phyloP scores from a whole-genome alignment of 208 protist genomes.

The Trypanosoma grayi region DNA sequence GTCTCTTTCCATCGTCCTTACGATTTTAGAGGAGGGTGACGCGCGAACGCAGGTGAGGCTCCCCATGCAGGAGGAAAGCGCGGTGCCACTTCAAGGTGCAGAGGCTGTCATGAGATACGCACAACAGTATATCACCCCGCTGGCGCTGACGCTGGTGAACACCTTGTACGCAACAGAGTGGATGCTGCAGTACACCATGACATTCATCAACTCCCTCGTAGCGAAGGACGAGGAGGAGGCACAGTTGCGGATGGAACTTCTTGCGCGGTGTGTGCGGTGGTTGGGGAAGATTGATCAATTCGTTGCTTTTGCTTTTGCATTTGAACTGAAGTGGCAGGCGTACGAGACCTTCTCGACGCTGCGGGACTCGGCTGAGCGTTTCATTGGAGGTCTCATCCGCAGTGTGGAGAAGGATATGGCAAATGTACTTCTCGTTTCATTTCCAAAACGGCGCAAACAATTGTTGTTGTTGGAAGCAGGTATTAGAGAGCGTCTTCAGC shows the following conservation, averaged over 20 bases:
- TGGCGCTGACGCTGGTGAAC: constrained; percentile 38
- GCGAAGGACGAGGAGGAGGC: constrained; percentile 54
- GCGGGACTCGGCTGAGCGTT: constrained; percentile 36
- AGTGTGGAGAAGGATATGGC: constrained; percentile 50
- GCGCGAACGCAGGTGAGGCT: constrained; percentile 36
- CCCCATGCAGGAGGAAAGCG: constrained; percentile 30
- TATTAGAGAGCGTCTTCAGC: constrained; percentile 55
- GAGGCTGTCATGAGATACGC: constrained; percentile 61
- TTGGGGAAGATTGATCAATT: constrained; percentile 72
- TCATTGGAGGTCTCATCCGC: constrained; percentile 45
- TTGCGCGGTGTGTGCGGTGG: constrained; percentile 71
- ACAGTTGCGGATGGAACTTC: constrained; percentile 48
- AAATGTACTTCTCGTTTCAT: constrained; percentile 32
- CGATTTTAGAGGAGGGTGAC: constrained; percentile 60
- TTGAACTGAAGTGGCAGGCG: constrained; percentile 59
- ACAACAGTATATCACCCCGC: constrained; percentile 37
- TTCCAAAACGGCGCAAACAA: constrained; percentile 55
- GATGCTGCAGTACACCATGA: constrained; percentile 85
- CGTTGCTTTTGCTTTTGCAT: constrained; percentile 54
- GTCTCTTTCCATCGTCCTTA: constrained; percentile 38
- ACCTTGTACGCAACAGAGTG: constrained; percentile 70
- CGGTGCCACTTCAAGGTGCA: constrained; percentile 48
- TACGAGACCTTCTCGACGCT: constrained; percentile 66
- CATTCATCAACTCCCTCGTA: constrained; percentile 57
- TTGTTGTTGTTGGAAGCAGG: constrained; percentile 44